phyloP scores from a whole-genome alignment of 176 grass and related monocot species.

The Dactylis glomerata region DNA sequence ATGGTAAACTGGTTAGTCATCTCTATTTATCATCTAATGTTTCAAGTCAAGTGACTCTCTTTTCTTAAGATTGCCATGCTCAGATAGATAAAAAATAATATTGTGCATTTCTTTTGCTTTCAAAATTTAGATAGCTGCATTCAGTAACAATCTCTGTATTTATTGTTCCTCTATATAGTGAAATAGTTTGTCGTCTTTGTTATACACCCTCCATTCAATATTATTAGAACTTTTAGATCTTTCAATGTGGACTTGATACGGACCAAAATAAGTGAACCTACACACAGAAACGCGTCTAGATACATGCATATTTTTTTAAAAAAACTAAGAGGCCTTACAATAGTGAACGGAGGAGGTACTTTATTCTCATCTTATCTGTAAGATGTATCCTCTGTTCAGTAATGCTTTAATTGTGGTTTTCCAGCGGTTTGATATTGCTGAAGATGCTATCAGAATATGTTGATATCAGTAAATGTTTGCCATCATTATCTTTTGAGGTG shows the following conservation, averaged over 20 bases:
- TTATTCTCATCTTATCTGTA: not conserved
- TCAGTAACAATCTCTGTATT: slow-evolving; percentile 3
- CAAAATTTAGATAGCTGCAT: slow-evolving; percentile 7
- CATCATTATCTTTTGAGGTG: slow-evolving; percentile 87
- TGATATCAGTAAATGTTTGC: slow-evolving; percentile 97
- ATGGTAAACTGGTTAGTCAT: slow-evolving; percentile 99
- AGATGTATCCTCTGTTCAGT: not conserved
- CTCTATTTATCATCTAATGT: slow-evolving; percentile 19
- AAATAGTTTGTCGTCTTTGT: slow-evolving; percentile 17
- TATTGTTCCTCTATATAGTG: slow-evolving; percentile 4
- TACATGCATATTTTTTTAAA: too few species aligned
- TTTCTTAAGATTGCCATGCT: slow-evolving; percentile 3
- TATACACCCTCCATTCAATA: too few species aligned
- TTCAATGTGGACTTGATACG: too few species aligned
- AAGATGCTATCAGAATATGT: slow-evolving; percentile 98
- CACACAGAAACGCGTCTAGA: too few species aligned
- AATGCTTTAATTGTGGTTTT: slow-evolving; percentile 28
- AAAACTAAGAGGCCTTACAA: too few species aligned
- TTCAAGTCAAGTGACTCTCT: slow-evolving; percentile 13
- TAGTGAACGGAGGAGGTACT: too few species aligned
- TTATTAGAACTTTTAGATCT: too few species aligned
- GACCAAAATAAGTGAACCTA: too few species aligned
- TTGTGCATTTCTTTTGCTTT: slow-evolving; percentile 1
- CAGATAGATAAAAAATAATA: not conserved
- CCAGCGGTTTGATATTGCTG: slow-evolving; percentile 93